Conservation (phyloP, 768 basidiomycete genomes). For the Inosperma sp. region DNA sequence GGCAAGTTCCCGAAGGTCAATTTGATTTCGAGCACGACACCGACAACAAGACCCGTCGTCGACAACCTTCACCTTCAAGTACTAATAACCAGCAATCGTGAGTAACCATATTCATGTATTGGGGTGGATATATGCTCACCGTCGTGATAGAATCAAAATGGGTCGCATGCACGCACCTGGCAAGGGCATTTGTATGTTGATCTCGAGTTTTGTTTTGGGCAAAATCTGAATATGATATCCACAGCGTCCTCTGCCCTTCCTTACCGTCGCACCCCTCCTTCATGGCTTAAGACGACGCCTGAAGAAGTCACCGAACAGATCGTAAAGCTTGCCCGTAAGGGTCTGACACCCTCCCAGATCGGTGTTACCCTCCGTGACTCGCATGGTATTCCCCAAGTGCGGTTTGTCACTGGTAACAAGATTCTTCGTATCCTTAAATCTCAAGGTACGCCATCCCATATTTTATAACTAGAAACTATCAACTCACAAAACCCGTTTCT, state of each 20-base stretch:
- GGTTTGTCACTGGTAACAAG: slow-evolving; percentile 98
- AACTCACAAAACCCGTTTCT: slow-evolving; percentile 25
- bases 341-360: slow-evolving; percentile 95
- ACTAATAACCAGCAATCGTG: slow-evolving; percentile 27
- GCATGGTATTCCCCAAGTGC: slow-evolving; percentile 97
- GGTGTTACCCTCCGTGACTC: slow-evolving; percentile 98
- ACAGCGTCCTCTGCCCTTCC: slow-evolving; percentile 92
- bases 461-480: neutral
- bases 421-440: slow-evolving; percentile 97
- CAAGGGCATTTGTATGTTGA: slow-evolving; percentile 93
- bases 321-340: slow-evolving; percentile 95
- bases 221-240: slow-evolving; percentile 1
- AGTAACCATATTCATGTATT: slow-evolving; percentile 10
- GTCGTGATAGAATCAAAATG: slow-evolving; percentile 50
- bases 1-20: slow-evolving; percentile 30
- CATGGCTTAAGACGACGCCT: slow-evolving; percentile 95
- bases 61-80: slow-evolving; percentile 47
- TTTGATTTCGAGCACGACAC: slow-evolving; percentile 27
- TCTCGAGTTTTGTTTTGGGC: slow-evolving; percentile 8
- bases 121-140: slow-evolving; percentile 14
- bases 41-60: slow-evolving; percentile 13
- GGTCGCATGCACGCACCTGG: slow-evolving; percentile 99
- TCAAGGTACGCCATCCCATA: slow-evolving; percentile 60
- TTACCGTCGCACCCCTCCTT: slow-evolving; percentile 90
- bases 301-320: slow-evolving; percentile 97